These are phyloP conservation scores for Tolypocladium pustulatum DNA, from an alignment of 2,329 filamentous ascomycete genomes.

Conservation along the genomic window DNA sequence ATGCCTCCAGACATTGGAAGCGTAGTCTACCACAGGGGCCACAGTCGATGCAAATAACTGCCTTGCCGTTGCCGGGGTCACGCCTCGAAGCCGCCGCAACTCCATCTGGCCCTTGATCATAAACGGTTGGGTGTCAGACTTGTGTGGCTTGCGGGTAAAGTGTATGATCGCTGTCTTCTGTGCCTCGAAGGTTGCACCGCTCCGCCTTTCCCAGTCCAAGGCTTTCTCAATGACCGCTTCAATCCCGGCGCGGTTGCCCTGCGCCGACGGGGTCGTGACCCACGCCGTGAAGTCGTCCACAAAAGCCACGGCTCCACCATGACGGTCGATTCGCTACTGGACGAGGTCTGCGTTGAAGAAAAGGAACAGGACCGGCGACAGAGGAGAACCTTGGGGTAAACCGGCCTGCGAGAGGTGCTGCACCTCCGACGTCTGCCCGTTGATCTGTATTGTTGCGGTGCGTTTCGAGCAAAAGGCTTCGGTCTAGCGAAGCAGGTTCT, in stretches of 20 bases:
- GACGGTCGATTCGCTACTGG: neutral
- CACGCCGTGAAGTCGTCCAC: conserved; percentile 7
- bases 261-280: conserved; percentile 3
- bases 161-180: conserved; percentile 14
- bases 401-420: conserved; percentile 9
- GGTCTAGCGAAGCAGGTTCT: neutral
- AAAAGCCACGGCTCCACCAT: conserved; percentile 4
- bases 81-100: no score
- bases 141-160: neutral
- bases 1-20: no score
- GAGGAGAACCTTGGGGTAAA: conserved; percentile 19
- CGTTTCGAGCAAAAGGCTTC: neutral
- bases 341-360: conserved; percentile 13
- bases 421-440: neutral
- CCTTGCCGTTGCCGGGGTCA: no score
- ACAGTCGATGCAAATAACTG: no score
- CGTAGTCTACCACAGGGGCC: no score
- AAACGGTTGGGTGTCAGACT: neutral
- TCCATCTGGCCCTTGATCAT: neutral
- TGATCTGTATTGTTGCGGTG: neutral
- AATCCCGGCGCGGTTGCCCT: conserved; percentile 9
- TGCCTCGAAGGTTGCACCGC: conserved; percentile 13
- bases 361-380: conserved; percentile 25
- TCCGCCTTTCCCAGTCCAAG: conserved; percentile 11
- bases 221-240: conserved; percentile 11